Evolutionary conservation across 2,329 filamentous ascomycete species (phyloP).

Genomic region (Stemphylium lycopersici): DNA sequence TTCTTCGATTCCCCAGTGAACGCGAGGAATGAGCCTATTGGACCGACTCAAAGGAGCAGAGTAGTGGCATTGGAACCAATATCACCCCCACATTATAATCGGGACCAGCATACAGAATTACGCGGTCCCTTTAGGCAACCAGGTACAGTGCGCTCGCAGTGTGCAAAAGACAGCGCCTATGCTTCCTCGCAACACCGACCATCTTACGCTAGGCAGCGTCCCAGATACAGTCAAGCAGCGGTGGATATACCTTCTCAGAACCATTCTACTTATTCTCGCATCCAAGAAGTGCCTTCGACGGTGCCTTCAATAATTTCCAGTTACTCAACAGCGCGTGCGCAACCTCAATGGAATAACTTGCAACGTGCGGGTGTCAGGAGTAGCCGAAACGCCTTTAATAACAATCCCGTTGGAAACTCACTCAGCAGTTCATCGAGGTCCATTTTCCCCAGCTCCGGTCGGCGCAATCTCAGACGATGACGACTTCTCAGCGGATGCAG

Average conservation of each 20-base stretch:
- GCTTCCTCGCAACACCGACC: slow-evolving; percentile 4
- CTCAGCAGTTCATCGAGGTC: slow-evolving; percentile 9
- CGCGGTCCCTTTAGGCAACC: slow-evolving; percentile 22
- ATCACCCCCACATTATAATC: slow-evolving; percentile 5
- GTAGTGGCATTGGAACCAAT: slow-evolving; percentile 2
- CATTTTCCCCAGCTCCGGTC: slow-evolving; percentile 15
- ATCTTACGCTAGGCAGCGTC: slow-evolving; percentile 7
- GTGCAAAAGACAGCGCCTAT: slow-evolving; percentile 13
- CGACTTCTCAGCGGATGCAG: neutral
- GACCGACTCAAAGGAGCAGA: slow-evolving; percentile 1
- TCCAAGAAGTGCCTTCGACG: slow-evolving; percentile 19
- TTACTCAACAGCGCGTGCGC: slow-evolving; percentile 17
- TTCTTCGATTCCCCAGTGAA: slow-evolving; percentile 43
- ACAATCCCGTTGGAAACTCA: neutral
- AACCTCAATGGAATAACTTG: slow-evolving; percentile 23
- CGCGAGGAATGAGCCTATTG: slow-evolving; percentile 22
- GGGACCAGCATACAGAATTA: slow-evolving; percentile 17
- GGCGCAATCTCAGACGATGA: slow-evolving; percentile 32
- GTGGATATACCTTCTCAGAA: slow-evolving; percentile 11
- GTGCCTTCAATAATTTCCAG: slow-evolving; percentile 24
- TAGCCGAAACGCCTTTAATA: slow-evolving; percentile 20
- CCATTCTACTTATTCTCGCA: slow-evolving; percentile 12
- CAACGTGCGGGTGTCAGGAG: slow-evolving; percentile 33
- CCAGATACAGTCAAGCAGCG: slow-evolving; percentile 4
- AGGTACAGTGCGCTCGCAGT: slow-evolving; percentile 8